These are phyloP conservation scores for Bruguiera sexangula DNA, from an alignment of 345 rosid species.

Conservation along the genomic window DNA sequence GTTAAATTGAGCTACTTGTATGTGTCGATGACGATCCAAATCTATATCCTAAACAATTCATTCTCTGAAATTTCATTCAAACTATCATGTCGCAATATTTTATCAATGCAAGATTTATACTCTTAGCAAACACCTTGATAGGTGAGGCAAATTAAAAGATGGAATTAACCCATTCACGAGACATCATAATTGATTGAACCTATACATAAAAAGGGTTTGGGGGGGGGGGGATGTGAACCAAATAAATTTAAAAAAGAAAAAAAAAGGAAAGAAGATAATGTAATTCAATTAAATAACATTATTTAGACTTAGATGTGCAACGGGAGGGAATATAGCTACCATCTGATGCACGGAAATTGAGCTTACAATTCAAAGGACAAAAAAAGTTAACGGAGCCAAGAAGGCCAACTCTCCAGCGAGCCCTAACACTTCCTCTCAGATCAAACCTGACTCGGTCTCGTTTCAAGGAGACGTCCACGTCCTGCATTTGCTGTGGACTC, in stretches of 20 bases:
- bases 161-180: too few relatives aligned
- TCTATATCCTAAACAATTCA: too few relatives aligned
- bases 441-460: conserved; percentile 50
- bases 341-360: conserved; percentile 50
- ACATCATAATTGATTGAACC: too few relatives aligned
- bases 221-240: not conserved
- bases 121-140: too few relatives aligned
- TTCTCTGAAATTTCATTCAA: too few relatives aligned
- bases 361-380: conserved; percentile 55
- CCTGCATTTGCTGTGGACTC: conserved; percentile 35
- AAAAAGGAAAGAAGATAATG: not conserved
- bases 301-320: conserved; percentile 69
- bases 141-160: too few relatives aligned
- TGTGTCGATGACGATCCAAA: too few relatives aligned
- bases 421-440: conserved; percentile 53
- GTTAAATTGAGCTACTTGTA: too few relatives aligned
- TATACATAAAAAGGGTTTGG: too few relatives aligned
- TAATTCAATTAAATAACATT: conserved; percentile 6
- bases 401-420: conserved; percentile 69
- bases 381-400: conserved; percentile 58
- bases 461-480: conserved; percentile 39
- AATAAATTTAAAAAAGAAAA: too few relatives aligned
- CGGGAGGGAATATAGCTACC: conserved; percentile 31
- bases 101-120: too few relatives aligned
- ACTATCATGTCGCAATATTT: too few relatives aligned